These are phyloP conservation scores for Cynara cardunculus DNA, from an alignment of 129 eudicot species.

Conservation along the genomic window DNA sequence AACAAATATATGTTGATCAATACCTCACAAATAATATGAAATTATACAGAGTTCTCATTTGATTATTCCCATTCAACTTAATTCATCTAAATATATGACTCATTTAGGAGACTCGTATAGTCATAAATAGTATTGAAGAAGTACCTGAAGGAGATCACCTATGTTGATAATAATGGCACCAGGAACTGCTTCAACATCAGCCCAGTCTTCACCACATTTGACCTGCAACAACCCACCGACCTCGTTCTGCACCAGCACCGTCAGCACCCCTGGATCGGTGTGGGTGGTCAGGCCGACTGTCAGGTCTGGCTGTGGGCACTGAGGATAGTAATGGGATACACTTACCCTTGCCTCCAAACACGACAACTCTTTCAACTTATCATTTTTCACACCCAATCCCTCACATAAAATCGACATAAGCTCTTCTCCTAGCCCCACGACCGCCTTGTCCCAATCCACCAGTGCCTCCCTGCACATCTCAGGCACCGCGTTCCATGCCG, in stretches of 20 bases:
- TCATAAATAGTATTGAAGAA: background rate
- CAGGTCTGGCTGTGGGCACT: conserved; percentile 60
- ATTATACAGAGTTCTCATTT: background rate
- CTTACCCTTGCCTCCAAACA: conserved; percentile 42
- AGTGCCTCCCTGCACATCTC: conserved; percentile 27
- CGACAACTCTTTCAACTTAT: conserved; percentile 38
- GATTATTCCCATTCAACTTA: background rate
- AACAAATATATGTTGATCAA: too few relatives aligned
- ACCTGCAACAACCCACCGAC: conserved; percentile 57
- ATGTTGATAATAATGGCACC: conserved; percentile 60
- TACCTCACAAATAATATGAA: too few relatives aligned
- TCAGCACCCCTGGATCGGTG: conserved; percentile 50
- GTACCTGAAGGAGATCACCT: conserved; percentile 75
- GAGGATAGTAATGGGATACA: conserved; percentile 52
- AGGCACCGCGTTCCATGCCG: conserved; percentile 33
- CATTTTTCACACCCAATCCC: conserved; percentile 36
- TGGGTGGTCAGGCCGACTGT: conserved; percentile 49
- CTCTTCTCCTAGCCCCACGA: conserved; percentile 34
- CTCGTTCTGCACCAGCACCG: conserved; percentile 53
- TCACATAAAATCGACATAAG: conserved; percentile 42
- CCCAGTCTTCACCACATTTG: conserved; percentile 50
- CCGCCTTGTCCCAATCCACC: conserved; percentile 43
- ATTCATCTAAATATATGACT: background rate
- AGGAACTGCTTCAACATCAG: conserved; percentile 47
- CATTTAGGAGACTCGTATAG: too few relatives aligned